Evolutionary conservation across 2,329 filamentous ascomycete genomes (phyloP).

Genomic region (Cladosporium sp.): DNA sequence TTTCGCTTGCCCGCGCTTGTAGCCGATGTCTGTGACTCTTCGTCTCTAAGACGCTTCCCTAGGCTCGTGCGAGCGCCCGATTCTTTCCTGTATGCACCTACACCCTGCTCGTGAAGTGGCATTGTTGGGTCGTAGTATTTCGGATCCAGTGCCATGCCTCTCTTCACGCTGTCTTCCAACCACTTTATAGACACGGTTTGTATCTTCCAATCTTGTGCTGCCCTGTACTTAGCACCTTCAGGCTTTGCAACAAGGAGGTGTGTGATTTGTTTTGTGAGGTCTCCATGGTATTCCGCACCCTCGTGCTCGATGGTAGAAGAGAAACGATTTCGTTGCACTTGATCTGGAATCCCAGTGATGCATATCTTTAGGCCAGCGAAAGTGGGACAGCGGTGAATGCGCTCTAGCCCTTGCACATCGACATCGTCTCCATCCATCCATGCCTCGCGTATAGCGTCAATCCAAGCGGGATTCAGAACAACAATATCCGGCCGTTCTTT

Average conservation of each 20-base stretch:
- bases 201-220: conserved; percentile 78
- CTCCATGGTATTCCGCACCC: conserved; percentile 80
- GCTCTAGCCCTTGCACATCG: conserved; percentile 67
- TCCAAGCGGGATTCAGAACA: conserved; percentile 77
- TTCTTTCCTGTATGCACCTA: conserved; percentile 63
- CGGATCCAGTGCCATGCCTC: conserved; percentile 90
- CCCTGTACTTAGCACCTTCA: conserved; percentile 83
- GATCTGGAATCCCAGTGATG: conserved; percentile 66
- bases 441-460: conserved; percentile 70
- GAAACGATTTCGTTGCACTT: conserved; percentile 64
- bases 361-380: conserved; percentile 62
- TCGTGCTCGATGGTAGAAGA: conserved; percentile 49
- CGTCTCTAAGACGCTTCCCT: conserved; percentile 58
- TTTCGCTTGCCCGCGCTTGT: conserved; percentile 61
- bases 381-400: conserved; percentile 58
- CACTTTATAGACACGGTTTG: conserved; percentile 77
- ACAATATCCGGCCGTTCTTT: conserved; percentile 81
- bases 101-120: conserved; percentile 66
- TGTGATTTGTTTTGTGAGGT: conserved; percentile 79
- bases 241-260: conserved; percentile 79
- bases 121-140: conserved; percentile 72
- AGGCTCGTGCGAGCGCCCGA: conserved; percentile 40
- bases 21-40: conserved; percentile 28
- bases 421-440: conserved; percentile 80
- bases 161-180: conserved; percentile 75